phyloP scores from a whole-genome alignment of 352 stramenopile genomes.

The Phytophthora citricola region DNA sequence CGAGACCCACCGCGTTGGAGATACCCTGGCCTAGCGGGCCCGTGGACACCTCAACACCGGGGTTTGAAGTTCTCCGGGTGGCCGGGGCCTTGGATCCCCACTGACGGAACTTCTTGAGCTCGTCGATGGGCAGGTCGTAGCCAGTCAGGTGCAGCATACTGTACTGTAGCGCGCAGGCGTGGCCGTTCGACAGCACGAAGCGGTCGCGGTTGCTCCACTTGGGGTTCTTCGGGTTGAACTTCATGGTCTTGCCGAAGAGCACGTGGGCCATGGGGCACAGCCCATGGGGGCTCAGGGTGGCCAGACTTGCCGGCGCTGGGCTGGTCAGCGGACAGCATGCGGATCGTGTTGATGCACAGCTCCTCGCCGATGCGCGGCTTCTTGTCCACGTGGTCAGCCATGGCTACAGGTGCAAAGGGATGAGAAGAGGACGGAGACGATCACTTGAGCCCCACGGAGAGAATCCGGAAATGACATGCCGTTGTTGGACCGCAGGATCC shows the following conservation, averaged over 20 bases:
- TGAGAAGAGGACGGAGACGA: conserved; percentile 7
- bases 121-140: conserved; percentile 95
- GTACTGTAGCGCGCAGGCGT: conserved; percentile 99
- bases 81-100: conserved; percentile 95
- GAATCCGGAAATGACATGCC: conserved; percentile 52
- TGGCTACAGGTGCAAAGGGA: conserved; percentile 31
- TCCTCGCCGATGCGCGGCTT: conserved; percentile 82
- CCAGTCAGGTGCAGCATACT: conserved; percentile 98
- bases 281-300: conserved; percentile 98
- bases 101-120: conserved; percentile 98
- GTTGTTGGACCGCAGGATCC: conserved; percentile 29
- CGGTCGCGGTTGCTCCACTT: conserved; percentile 97
- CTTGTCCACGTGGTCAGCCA: conserved; percentile 85
- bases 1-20: conserved; percentile 97
- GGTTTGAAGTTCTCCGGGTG: conserved; percentile 98
- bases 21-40: conserved; percentile 98
- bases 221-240: conserved; percentile 88
- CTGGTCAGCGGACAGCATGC: conserved; percentile 97
- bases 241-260: conserved; percentile 94
- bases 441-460: conserved; percentile 44
- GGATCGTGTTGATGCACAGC: conserved; percentile 98
- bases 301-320: conserved; percentile 97
- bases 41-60: conserved; percentile 97
- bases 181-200: conserved; percentile 99
- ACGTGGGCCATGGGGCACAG: conserved; percentile 98